These are phyloP conservation scores for Apium graveolens DNA, from an alignment of 129 eudicot species.

Conservation along the genomic window DNA sequence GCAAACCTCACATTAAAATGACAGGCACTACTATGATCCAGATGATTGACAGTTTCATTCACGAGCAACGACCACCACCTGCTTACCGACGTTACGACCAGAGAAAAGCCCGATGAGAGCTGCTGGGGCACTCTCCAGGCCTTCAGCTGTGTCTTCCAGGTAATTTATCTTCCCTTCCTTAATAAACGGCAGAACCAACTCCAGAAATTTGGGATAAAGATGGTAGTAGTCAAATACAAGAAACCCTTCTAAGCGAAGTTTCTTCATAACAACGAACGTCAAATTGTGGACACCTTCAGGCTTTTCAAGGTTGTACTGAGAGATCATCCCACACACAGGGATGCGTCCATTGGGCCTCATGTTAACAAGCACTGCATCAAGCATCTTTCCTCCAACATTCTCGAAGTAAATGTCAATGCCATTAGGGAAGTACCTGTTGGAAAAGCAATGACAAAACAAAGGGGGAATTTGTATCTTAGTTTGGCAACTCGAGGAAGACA, in stretches of 20 bases:
- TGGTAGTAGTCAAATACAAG: constrained; percentile 28
- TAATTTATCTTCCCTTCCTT: not conserved
- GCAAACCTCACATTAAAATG: not conserved
- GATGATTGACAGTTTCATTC: constrained; percentile 11
- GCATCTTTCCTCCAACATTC: constrained; percentile 61
- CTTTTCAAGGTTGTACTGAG: constrained; percentile 41
- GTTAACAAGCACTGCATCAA: constrained; percentile 47
- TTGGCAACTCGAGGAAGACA: not conserved
- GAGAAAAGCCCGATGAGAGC: constrained; percentile 45
- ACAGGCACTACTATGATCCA: no score
- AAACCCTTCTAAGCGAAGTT: constrained; percentile 43
- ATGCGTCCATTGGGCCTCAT: constrained; percentile 47
- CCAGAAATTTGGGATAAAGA: constrained; percentile 33
- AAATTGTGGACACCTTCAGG: constrained; percentile 12
- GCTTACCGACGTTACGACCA: constrained; percentile 40
- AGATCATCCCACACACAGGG: constrained; percentile 52
- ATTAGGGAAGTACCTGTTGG: constrained; percentile 28
- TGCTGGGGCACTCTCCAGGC: not conserved
- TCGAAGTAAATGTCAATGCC: constrained; percentile 33
- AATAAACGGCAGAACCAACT: constrained; percentile 32
- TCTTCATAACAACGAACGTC: constrained; percentile 17
- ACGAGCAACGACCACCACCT: constrained; percentile 31
- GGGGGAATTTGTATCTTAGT: not conserved
- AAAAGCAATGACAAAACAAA: not conserved
- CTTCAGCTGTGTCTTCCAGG: no score